A percentile compares a stretch with the other conserved stretches of the same genome.
Conservation (phyloP, 371 early-diverging fungal genomes). For the Chytridiales sp. region DNA sequence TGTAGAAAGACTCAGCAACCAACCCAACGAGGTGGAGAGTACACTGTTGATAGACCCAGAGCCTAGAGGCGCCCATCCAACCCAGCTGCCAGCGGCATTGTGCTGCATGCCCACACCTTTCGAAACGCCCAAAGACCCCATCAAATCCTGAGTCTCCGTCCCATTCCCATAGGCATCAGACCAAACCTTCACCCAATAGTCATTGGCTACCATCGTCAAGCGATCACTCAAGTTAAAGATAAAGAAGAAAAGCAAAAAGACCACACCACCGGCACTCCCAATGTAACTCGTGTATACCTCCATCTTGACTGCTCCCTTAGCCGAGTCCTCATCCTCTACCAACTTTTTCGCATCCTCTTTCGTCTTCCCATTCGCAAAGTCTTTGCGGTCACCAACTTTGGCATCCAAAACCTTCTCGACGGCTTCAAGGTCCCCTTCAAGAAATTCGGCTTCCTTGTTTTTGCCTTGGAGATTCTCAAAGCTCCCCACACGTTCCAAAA, state of each 20-base stretch:
- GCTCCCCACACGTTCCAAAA: background rate
- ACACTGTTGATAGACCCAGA: too few relatives aligned
- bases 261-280: conserved; percentile 42
- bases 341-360: conserved; percentile 10
- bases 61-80: too few relatives aligned
- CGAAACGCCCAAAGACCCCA: too few relatives aligned
- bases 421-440: background rate
- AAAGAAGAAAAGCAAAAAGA: conserved; percentile 26
- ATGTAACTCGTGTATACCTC: conserved; percentile 40
- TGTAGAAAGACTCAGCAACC: too few relatives aligned
- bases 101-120: too few relatives aligned
- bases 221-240: conserved; percentile 19
- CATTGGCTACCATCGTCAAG: conserved; percentile 25
- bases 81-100: too few relatives aligned
- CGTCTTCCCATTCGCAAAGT: conserved; percentile 23
- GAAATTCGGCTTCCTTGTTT: background rate
- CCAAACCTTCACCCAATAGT: conserved; percentile 52
- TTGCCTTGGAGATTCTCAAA: too few relatives aligned
- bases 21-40: too few relatives aligned
- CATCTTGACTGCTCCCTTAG: conserved; percentile 38
- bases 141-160: too few relatives aligned
- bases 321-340: conserved; percentile 31
- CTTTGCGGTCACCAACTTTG: conserved; percentile 2
- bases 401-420: background rate
- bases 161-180: conserved; percentile 29